Evolutionary conservation across 2,329 filamentous ascomycete genomes (phyloP), one percentile per base, ranked within the genome.

Genomic region (Nigrospora osmanthi): DNA sequence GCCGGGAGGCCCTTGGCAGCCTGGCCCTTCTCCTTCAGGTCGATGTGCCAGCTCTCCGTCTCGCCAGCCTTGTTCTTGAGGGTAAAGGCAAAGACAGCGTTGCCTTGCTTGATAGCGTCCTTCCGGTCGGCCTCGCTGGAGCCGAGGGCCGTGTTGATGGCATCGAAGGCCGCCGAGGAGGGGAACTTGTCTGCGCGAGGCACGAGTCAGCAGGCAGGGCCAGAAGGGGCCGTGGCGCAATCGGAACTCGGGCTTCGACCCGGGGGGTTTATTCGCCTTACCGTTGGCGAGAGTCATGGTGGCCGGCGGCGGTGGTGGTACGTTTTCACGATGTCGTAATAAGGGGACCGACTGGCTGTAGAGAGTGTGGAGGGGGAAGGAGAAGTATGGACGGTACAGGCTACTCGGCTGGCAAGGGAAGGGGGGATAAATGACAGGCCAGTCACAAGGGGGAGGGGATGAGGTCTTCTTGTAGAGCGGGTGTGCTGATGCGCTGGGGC

Each of bases 1-100:
- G 78, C 79, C 56, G 85, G 85, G 23, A 78, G 64, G 45, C 93
- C 93, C 62, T 85, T 85, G 57, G 78, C 85, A 36, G 95, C 90
- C 45, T 77, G 78, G 52, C 93, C 93, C 50, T 83, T 85, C 60
- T 94, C 79, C 77, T 96, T 96, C 50, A 98, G 81, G 66, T 98
- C 93, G 56, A 98, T 87, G 72, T 94, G 81, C 93, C 93, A 98
- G 70, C 81, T 86, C 59, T 88, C 82, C 47, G 82, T 83, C 66
- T 90, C 80, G 57, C 88, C 89, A 19, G 76, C 76, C 47, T 73
- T 68, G 77, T 98, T 98, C 78, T 95, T 97, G 54, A 98, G 74
- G 44, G 81, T 89, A 71, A 98, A 97, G 49, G 84, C 84, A 66
- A 95, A 96, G 65, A 97, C 74, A 49, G 86, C 89, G 58, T 85